Base-by-base conservation (phyloP, 2,329 filamentous ascomycete species). In the Capronia coronata region DNA sequence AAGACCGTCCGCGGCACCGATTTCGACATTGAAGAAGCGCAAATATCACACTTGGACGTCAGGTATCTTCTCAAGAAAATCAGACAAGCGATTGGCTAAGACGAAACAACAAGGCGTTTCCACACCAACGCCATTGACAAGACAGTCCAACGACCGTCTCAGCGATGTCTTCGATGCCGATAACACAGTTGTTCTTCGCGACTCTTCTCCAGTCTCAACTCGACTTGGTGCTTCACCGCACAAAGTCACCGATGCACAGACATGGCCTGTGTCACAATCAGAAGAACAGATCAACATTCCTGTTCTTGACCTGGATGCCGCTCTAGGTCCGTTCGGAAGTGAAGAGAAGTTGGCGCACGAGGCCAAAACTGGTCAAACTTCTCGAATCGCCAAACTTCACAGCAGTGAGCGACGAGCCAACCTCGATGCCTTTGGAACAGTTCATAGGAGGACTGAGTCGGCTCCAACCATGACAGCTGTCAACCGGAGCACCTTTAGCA, bases 301-400 rank as follows among this genome's bases (percentile, higher is more conserved):
- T 6, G 84, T 96, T 66, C 94, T 98, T 56, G 93, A 98, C 66
- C 73, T 98, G 35, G 93, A 98, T 69, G 91, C 90, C 14, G 93
- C 91, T 21, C 76, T 97, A 1, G 90, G 89, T 1, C 89, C 91
- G 0, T 94, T 95, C 67, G 93, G 94, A 61, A 94, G 89, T 0
- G 69, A 71, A 6, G 69, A 70, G 44, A 68, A 68, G 60, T 43
- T 56, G 19, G 63, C 65, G n/a, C 60, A 63, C 14, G 58, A 62
- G 18, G 59, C 57, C 29, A 57, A 43, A 44, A 34, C 49, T 10
- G 41, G 35, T n/a, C 51, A 45, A 19, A 54, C 63, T 2, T 68
- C 64, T 47, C 64, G 67, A 5, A 69, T 72, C 46, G 66, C 68
- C 5, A 65, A 70, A 27, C 72, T 75, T 67, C 73, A 75, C 57